Base-by-base conservation (phyloP, 2,329 filamentous ascomycete species). In the Zymoseptoria passerinii region DNA sequence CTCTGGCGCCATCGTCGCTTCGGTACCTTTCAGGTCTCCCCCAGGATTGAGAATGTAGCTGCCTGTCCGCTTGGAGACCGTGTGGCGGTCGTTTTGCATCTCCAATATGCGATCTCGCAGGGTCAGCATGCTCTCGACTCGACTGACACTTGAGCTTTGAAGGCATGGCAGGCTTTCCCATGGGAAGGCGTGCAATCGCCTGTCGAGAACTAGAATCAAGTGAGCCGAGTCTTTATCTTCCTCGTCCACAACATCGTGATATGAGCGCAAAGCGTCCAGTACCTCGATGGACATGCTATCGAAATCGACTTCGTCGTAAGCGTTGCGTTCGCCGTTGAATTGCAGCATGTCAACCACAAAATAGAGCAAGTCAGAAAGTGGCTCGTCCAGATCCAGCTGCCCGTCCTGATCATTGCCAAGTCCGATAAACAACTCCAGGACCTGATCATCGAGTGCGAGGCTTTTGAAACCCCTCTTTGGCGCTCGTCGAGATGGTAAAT, bases 291-390 rank as follows among this genome's bases (percentile, higher is more conserved):
- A 85, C 83, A 99, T 95, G 52, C 81, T 77, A 66, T 99, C 94
- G 70, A 97, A 95, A 73, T 97, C 92, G 62, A 99, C 89, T 75
- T 99, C 94, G 67, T 99, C 94, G 73, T 96, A 96, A 0, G 95
- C 94, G 70, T 97, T 99, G 52, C 86, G 83, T 75, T 99, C 95
- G 16, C 94, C 94, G 66, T 96, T 90, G 73, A 99, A 97, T 71
- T 97, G 94, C 2, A 99, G 79, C 54, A 97, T 92, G 68, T 99
- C 94, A 5, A 99, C 87, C 1, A 97, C 89, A 70, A 97, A 97
- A 75, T 96, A 97, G 3, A 99, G 81, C 28, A 99, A 77, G 71
- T 99, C 94, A 65, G 87, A 90, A n/a, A 99, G 77, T 0, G 87
- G 84, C 68, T 97, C 92, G 63, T 97, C 92, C 20, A 95, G 81